Evolutionary conservation across 768 basidiomycete genomes (phyloP).

Genomic region (Boletus eberwhitei): DNA sequence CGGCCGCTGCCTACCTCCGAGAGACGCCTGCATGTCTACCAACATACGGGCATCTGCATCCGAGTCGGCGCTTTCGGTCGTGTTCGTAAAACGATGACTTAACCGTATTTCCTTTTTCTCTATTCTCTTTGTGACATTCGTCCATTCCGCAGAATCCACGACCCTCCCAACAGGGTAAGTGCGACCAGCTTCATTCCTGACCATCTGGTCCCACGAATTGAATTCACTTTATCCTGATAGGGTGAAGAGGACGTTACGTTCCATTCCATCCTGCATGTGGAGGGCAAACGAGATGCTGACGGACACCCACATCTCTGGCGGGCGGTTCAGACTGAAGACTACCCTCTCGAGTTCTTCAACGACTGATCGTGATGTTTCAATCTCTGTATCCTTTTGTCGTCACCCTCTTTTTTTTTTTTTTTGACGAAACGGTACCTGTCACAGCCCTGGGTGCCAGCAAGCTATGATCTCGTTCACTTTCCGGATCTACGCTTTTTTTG

Average conservation of each 20-base stretch:
- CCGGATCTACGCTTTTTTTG: conserved; percentile 2
- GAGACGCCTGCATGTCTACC: conserved; percentile 1
- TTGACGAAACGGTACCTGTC: conserved; percentile 20
- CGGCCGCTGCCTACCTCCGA: background rate
- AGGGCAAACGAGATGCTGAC: conserved; percentile 44
- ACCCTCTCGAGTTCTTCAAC: conserved; percentile 43
- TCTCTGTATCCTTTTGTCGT: background rate
- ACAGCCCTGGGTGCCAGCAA: conserved; percentile 10
- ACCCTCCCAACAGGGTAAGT: conserved; percentile 66
- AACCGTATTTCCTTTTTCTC: conserved; percentile 2
- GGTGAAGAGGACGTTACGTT: conserved; percentile 63
- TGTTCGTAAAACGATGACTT: conserved; percentile 10
- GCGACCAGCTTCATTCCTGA: background rate
- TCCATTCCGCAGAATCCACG: conserved; percentile 55
- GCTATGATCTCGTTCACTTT: background rate
- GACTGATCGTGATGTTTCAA: conserved; percentile 9
- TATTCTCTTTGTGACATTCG: background rate
- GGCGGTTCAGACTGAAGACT: conserved; percentile 59
- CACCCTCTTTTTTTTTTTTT: conserved; percentile 1
- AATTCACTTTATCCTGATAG: conserved; percentile 33
- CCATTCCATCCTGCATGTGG: conserved; percentile 68
- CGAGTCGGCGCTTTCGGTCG: conserved; percentile 2
- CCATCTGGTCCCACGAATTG: conserved; percentile 3
- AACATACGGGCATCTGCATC: conserved; percentile 7
- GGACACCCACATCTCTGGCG: conserved; percentile 55